These are phyloP conservation scores for Lophiostoma macrostomum DNA, from an alignment of 495 filamentous ascomycete species.

Conservation along the genomic window DNA sequence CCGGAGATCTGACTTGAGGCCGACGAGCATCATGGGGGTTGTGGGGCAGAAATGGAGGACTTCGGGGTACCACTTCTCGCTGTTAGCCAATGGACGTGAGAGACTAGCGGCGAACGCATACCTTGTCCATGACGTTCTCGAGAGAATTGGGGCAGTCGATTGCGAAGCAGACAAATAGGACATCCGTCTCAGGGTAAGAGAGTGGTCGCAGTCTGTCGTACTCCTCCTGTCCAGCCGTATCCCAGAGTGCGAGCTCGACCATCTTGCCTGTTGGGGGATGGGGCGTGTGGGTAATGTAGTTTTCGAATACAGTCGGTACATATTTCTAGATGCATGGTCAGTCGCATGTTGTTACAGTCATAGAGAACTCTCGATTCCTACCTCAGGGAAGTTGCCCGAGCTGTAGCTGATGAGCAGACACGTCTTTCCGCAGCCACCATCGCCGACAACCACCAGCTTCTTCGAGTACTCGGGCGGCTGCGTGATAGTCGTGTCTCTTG, in stretches of 20 bases:
- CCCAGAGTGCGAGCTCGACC: constrained; percentile 95
- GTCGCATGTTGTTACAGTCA: background rate
- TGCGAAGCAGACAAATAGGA: constrained; percentile 97
- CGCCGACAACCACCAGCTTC: constrained; percentile 97
- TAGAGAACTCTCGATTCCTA: constrained; percentile 41
- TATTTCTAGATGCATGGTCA: constrained; percentile 76
- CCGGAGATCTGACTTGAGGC: constrained; percentile 94
- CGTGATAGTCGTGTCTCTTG: constrained; percentile 78
- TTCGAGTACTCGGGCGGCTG: constrained; percentile 90
- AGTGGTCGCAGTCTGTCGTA: constrained; percentile 94
- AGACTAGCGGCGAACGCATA: constrained; percentile 41
- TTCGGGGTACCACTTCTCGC: constrained; percentile 90
- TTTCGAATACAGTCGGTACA: constrained; percentile 97
- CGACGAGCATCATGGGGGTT: constrained; percentile 90
- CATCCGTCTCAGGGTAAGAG: constrained; percentile 95
- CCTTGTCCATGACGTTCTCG: constrained; percentile 99
- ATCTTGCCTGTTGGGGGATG: constrained; percentile 85
- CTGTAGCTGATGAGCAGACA: constrained; percentile 97
- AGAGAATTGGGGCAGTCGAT: constrained; percentile 97
- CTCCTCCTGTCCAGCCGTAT: constrained; percentile 97
- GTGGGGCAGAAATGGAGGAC: constrained; percentile 98
- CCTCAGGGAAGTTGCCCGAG: constrained; percentile 97
- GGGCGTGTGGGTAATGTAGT: constrained; percentile 95
- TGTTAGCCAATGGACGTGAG: constrained; percentile 22
- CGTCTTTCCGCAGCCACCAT: constrained; percentile 98